These are phyloP conservation scores for Allium sativum DNA, from an alignment of 106 monocot species.

Conservation along the genomic window DNA sequence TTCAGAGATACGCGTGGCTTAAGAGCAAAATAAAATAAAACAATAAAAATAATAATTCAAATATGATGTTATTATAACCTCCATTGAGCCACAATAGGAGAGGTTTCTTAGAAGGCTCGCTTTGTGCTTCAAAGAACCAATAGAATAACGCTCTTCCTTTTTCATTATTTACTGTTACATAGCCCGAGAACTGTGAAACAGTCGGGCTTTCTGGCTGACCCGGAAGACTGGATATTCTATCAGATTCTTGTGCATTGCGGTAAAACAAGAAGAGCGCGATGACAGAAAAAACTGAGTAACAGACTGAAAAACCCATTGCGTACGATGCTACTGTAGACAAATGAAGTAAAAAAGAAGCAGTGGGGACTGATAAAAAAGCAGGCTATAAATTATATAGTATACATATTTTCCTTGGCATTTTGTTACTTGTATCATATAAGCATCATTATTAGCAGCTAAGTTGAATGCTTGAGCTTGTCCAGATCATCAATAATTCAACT, in stretches of 20 bases:
- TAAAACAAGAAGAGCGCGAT: neutral
- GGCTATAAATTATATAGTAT: too few species aligned
- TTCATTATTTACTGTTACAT: constrained; percentile 50
- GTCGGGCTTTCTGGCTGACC: constrained; percentile 40
- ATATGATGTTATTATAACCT: constrained; percentile 22
- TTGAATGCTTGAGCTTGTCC: too few species aligned
- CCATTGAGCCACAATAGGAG: constrained; percentile 91
- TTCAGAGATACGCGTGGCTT: neutral
- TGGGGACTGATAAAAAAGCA: neutral
- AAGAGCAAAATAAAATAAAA: neutral
- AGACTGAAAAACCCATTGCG: neutral
- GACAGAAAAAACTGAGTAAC: neutral
- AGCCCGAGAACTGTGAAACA: constrained; percentile 68
- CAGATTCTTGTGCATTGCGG: constrained; percentile 15
- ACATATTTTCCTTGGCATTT: too few species aligned
- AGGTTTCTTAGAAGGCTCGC: constrained; percentile 34
- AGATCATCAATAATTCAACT: too few species aligned
- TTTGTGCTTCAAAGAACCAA: constrained; percentile 88
- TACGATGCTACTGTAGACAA: neutral
- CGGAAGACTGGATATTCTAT: constrained; percentile 48
- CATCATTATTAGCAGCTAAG: too few species aligned
- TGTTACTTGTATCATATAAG: too few species aligned
- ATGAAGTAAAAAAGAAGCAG: neutral
- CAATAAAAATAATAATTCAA: neutral
- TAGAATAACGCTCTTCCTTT: constrained; percentile 80